A percentile compares a stretch with the other conserved stretches of the same genome.
Conservation (phyloP, 2,329 filamentous ascomycete genomes). For the Thermoascus crustaceus region DNA sequence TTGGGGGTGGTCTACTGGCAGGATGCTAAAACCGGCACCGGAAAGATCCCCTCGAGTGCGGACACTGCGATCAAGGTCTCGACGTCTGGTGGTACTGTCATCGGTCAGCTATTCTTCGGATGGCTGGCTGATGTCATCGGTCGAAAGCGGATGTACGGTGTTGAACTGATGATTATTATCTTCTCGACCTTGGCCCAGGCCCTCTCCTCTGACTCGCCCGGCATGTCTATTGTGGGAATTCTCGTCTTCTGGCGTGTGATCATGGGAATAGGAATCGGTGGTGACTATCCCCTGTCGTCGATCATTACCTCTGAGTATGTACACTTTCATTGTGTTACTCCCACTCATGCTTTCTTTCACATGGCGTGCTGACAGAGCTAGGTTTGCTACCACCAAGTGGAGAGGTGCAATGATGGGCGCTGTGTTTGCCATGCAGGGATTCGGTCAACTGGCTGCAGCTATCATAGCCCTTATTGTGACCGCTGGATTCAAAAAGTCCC, state of each 20-base stretch:
- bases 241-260: conserved; percentile 75
- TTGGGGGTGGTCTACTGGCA: conserved; percentile 71
- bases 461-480: conserved; percentile 70
- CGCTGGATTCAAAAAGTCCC: conserved; percentile 59
- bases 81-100: conserved; percentile 72
- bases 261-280: conserved; percentile 72
- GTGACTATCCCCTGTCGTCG: conserved; percentile 73
- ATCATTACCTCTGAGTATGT: conserved; percentile 71
- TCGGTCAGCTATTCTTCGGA: conserved; percentile 75
- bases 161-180: conserved; percentile 74
- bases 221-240: conserved; percentile 47
- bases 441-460: conserved; percentile 69
- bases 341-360: background rate
- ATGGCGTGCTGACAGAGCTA: conserved; percentile 18
- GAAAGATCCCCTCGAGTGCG: conserved; percentile 54
- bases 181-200: conserved; percentile 67
- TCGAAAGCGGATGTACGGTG: conserved; percentile 76
- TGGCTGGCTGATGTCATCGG: conserved; percentile 69
- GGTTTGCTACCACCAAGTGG: conserved; percentile 77
- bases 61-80: conserved; percentile 81
- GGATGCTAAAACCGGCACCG: conserved; percentile 22
- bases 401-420: conserved; percentile 79
- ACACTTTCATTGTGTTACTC: no score
- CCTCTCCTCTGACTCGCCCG: conserved; percentile 54
- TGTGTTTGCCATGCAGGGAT: conserved; percentile 80